Conservation (phyloP, 371 early-diverging fungal species). For the Mortierella sp. region DNA sequence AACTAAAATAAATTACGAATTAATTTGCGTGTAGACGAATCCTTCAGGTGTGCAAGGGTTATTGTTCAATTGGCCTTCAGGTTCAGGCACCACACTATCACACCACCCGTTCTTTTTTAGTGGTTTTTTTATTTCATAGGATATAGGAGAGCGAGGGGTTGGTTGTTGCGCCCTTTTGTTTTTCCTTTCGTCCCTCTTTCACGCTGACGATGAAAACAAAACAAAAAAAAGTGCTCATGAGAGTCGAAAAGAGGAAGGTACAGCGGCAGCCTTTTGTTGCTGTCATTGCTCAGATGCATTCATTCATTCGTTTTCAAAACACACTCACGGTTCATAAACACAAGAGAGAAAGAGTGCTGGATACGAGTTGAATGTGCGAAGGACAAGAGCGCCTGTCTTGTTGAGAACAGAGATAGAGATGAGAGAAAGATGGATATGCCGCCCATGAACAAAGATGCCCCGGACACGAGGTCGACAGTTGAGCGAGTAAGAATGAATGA, state of each 20-base stretch:
- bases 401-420: not conserved
- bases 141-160: too few species aligned
- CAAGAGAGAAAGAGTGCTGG: not conserved
- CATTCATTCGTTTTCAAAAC: not conserved
- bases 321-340: not conserved
- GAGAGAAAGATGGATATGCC: not conserved
- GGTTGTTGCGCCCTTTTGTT: not conserved
- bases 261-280: not conserved
- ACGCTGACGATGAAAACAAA: too few species aligned
- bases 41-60: too few species aligned
- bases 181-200: not conserved
- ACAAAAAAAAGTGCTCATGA: not conserved
- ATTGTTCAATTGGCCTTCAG: too few species aligned
- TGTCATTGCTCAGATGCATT: conserved; percentile 7
- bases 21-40: too few species aligned
- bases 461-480: not conserved
- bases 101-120: not conserved
- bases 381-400: too few species aligned
- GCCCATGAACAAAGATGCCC: not conserved
- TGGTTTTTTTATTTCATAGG: not conserved
- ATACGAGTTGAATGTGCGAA: not conserved
- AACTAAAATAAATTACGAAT: too few species aligned
- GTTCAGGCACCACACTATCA: not conserved
- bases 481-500: not conserved
- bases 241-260: not conserved